Conservation (phyloP, 2,329 filamentous ascomycete species). For the Alternaria alternata region DNA sequence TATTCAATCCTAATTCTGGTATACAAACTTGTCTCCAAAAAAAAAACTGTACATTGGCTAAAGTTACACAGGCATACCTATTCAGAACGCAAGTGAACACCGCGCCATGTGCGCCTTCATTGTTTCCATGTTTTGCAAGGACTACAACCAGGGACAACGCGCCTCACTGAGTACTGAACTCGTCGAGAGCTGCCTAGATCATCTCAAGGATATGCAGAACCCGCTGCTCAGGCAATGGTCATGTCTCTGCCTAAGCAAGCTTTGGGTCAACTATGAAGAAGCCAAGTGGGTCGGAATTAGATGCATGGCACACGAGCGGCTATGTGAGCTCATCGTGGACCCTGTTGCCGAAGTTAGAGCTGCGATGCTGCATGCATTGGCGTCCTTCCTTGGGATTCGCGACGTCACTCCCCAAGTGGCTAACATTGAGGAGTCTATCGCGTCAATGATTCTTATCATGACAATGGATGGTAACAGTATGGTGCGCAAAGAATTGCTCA, state of each 20-base stretch:
- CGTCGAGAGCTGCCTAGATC: constrained; percentile 84
- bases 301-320: constrained; percentile 80
- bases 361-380: constrained; percentile 91
- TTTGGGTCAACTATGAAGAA: constrained; percentile 90
- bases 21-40: not conserved
- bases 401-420: constrained; percentile 91
- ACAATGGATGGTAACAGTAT: constrained; percentile 92
- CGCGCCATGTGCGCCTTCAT: constrained; percentile 99
- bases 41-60: constrained; percentile 10
- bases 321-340: constrained; percentile 83
- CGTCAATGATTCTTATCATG: constrained; percentile 89
- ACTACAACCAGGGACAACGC: constrained; percentile 88
- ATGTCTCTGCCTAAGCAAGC: constrained; percentile 91
- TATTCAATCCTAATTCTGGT: constrained; percentile 81
- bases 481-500: constrained; percentile 89
- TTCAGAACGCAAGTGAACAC: constrained; percentile 90
- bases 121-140: constrained; percentile 94
- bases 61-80: constrained; percentile 68
- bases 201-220: constrained; percentile 86
- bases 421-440: constrained; percentile 88
- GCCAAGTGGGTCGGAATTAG: constrained; percentile 97
- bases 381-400: constrained; percentile 91
- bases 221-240: constrained; percentile 93
- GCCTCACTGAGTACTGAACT: constrained; percentile 92
- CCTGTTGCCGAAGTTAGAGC: constrained; percentile 91